phyloP scores from a whole-genome alignment of 2,329 filamentous ascomycete genomes.

The Phaeosphaeria sp. region DNA sequence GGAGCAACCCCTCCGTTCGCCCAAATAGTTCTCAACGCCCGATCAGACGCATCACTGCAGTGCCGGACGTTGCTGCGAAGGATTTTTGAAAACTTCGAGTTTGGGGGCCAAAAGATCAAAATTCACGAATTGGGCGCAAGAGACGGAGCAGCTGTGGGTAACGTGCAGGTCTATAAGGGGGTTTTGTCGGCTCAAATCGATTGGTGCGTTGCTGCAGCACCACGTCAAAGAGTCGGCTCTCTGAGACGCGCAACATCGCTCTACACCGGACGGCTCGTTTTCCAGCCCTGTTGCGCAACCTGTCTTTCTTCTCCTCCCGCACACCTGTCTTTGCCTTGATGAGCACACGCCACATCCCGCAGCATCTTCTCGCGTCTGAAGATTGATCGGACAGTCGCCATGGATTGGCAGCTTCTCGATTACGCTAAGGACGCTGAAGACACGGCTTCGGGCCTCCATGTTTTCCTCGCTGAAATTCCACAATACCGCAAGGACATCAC shows the following conservation, averaged over 20 bases:
- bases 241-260: conserved; percentile 31
- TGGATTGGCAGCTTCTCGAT: conserved; percentile 48
- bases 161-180: conserved; percentile 41
- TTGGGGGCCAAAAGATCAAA: conserved; percentile 41
- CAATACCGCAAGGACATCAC: conserved; percentile 61
- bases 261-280: conserved; percentile 36
- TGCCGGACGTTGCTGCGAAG: conserved; percentile 16
- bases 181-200: conserved; percentile 41
- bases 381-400: conserved; percentile 33
- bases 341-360: conserved; percentile 21
- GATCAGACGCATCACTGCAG: conserved; percentile 14
- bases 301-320: conserved; percentile 13
- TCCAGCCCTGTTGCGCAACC: conserved; percentile 36
- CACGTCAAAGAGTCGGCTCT: conserved; percentile 44
- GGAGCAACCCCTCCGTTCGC: conserved; percentile 16
- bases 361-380: conserved; percentile 27
- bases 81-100: conserved; percentile 12
- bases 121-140: conserved; percentile 28
- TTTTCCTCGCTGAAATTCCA: conserved; percentile 59
- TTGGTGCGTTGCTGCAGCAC: conserved; percentile 44
- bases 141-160: conserved; percentile 37
- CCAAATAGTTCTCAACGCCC: conserved; percentile 14
- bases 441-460: conserved; percentile 58
- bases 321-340: conserved; percentile 16
- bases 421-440: conserved; percentile 60